A percentile compares a stretch with the other conserved stretches of the same genome.
Conservation (phyloP, 2,329 filamentous ascomycete species). For the Xylariaceae sp. region DNA sequence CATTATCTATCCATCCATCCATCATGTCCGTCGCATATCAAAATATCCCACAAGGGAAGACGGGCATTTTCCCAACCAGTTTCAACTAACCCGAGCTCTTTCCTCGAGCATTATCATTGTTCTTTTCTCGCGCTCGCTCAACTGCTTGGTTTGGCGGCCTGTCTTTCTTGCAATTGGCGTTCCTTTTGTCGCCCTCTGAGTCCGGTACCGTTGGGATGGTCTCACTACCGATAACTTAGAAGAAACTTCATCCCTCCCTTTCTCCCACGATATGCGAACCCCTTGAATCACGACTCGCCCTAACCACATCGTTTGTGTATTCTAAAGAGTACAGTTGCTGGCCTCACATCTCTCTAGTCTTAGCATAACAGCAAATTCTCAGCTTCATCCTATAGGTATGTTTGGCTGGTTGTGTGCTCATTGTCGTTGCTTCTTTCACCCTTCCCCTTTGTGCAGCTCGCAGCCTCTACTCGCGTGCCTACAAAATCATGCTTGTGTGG, state of each 20-base stretch:
- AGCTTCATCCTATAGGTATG: slow-evolving; percentile 3
- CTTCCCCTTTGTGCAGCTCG: not conserved
- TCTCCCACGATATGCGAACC: slow-evolving; percentile 22
- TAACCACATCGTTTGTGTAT: slow-evolving; percentile 8
- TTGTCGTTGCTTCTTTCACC: not conserved
- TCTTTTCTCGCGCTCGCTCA: not conserved
- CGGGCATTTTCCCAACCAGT: slow-evolving; percentile 2
- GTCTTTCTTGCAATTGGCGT: not conserved
- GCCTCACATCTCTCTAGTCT: not conserved
- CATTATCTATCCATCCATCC: not conserved
- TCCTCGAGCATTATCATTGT: not conserved
- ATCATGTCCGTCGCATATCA: not conserved
- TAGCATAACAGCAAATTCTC: not conserved
- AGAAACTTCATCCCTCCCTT: not conserved
- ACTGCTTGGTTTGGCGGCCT: not conserved
- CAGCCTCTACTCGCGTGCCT: slow-evolving; percentile 7
- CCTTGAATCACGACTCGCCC: slow-evolving; percentile 15
- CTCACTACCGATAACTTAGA: not conserved
- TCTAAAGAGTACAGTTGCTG: slow-evolving; percentile 7
- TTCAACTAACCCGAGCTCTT: slow-evolving; percentile 11
- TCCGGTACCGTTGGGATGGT: slow-evolving; percentile 2
- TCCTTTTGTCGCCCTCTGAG: not conserved
- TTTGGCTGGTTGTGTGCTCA: slow-evolving; percentile 2
- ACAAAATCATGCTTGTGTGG: too few species aligned
- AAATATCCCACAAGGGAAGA: slow-evolving; percentile 5